Base-by-base conservation (phyloP, 1,284 basidiomycete genomes). In the Thecaphora thlaspeos region DNA sequence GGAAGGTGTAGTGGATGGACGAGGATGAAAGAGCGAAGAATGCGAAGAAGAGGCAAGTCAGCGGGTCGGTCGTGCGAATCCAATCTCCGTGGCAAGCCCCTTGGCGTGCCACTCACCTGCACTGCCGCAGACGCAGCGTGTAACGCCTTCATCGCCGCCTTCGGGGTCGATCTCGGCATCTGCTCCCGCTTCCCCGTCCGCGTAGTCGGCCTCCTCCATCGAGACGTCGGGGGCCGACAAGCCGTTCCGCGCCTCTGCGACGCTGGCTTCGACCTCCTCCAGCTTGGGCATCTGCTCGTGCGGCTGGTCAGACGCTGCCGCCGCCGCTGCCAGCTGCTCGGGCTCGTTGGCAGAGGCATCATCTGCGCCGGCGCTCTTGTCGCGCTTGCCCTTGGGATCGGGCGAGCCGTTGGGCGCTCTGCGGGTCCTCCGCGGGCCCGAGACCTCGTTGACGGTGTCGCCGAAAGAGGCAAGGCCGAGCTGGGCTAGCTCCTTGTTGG, bases 51-150 rank as follows among this genome's bases (percentile, higher is more conserved):
- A n/a, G n/a, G n/a, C n/a, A n/a, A n/a, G n/a, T n/a, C n/a, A n/a
- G n/a, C n/a, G n/a, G n/a, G n/a, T n/a, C n/a, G n/a, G n/a, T n/a
- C n/a, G n/a, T n/a, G n/a, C n/a, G n/a, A n/a, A n/a, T 37, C 4
- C 46, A 11, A 32, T 12, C 23, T 34, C 8, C 30, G 17, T n/a
- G 12, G n/a, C 17, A 41, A 21, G 21, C 11, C 39, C 11, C 17
- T 12, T 34, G 15, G 15, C 17, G 26, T 46, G 19, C 18, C n/a
- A 82, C 87, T 75, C 76, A 93, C 90, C 89, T 69, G 86, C 85
- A 78, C 86, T 88, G 55, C 89, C 89, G 81, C 94, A 98, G 39
- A 96, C 86, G 80, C 94, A 98, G 61, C 94, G 87, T 70, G 93
- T 97, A 57, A 94, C 84, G 30, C 89, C 87, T 60, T 86, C 84